Percentiles rank a stretch among this genome's conserved stretches.
These are phyloP conservation scores for Saccharomycopsis sp. DNA, from an alignment of 805 yeast genomes.

Conservation along the genomic window DNA sequence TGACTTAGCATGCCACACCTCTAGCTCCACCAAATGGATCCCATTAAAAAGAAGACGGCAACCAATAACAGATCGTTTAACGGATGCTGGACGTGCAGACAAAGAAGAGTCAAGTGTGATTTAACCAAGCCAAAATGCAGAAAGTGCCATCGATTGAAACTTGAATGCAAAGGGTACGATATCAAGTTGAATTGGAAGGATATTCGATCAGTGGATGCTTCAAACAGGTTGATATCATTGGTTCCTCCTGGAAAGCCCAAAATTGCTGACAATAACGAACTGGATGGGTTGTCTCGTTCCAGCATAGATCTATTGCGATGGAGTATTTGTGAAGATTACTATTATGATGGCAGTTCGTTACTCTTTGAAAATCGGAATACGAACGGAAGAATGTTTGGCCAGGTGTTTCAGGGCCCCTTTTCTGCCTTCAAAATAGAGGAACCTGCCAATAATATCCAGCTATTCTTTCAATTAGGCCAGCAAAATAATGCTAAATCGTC, in stretches of 20 bases:
- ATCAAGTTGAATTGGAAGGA: conserved; percentile 13
- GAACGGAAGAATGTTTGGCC: neutral
- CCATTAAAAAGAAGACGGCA: neutral
- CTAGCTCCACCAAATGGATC: neutral
- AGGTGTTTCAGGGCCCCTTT: conserved; percentile 10
- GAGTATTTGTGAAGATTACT: neutral
- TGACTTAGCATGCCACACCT: too few species aligned
- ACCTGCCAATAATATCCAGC: neutral
- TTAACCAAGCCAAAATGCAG: conserved; percentile 7
- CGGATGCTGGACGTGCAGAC: conserved; percentile 1
- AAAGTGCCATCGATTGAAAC: conserved; percentile 4
- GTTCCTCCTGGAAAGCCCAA: neutral
- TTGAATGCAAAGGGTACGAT: conserved; percentile 11
- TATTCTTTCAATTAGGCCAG: neutral
- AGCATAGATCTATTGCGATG: conserved; percentile 4
- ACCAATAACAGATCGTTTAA: neutral
- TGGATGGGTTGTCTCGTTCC: neutral
- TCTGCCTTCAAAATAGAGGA: conserved; percentile 6
- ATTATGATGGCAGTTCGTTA: neutral
- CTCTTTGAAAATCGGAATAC: neutral
- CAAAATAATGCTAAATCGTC: neutral
- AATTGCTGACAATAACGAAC: neutral
- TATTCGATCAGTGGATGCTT: neutral
- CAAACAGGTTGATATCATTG: neutral
- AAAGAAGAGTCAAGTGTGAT: conserved; percentile 9